Percentiles rank a stretch among this genome's conserved stretches.
Conservation (phyloP, 805 yeast species). For the Zygosaccharomyces lentus region DNA sequence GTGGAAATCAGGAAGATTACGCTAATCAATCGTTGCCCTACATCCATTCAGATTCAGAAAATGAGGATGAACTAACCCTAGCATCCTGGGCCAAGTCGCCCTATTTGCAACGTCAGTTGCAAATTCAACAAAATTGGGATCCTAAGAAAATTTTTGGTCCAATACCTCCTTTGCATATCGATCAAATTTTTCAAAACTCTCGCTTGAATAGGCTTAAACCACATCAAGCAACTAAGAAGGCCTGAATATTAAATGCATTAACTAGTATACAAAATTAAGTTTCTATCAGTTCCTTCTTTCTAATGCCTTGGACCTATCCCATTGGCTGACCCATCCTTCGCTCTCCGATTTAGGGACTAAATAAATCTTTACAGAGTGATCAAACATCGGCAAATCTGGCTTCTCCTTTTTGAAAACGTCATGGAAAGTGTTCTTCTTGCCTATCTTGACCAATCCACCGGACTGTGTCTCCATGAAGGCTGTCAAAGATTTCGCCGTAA, state of each 20-base stretch:
- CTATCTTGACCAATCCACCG: conserved; percentile 84
- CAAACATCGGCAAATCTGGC: conserved; percentile 74
- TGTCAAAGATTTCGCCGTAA: conserved; percentile 55
- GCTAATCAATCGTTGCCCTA: conserved; percentile 41
- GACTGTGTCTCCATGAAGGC: conserved; percentile 75
- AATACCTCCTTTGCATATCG: conserved; percentile 62
- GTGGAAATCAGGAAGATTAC: conserved; percentile 6
- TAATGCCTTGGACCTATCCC: conserved; percentile 62
- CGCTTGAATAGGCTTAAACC: conserved; percentile 50
- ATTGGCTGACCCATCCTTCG: conserved; percentile 56
- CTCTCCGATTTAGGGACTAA: conserved; percentile 73
- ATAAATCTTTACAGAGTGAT: conserved; percentile 63
- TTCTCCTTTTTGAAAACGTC: conserved; percentile 56
- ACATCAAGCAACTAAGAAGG: conserved; percentile 43
- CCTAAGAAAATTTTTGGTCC: conserved; percentile 73
- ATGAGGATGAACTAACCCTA: conserved; percentile 45
- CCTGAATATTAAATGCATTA: not conserved
- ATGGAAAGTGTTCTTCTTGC: conserved; percentile 66
- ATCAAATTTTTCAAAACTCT: conserved; percentile 55
- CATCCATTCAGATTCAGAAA: conserved; percentile 50
- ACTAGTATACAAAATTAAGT: conserved; percentile 3
- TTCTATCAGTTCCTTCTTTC: conserved; percentile 37
- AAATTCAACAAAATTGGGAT: conserved; percentile 49
- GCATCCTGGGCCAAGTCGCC: conserved; percentile 64
- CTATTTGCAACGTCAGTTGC: conserved; percentile 43